Conservation (phyloP, 2,329 filamentous ascomycete genomes). For the Alternaria consortialis region DNA sequence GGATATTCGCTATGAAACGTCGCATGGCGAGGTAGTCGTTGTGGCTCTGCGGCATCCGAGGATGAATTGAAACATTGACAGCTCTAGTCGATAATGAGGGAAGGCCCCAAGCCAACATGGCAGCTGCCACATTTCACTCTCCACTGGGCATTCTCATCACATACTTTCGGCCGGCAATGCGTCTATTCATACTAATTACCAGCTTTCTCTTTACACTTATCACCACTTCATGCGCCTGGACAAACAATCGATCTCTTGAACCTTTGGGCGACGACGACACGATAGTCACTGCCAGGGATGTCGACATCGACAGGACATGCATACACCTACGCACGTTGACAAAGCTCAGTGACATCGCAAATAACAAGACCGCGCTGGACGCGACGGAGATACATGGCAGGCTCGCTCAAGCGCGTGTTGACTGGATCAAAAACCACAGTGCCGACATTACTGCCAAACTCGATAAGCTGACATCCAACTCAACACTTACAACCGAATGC, state of each 20-base stretch:
- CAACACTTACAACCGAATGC: slow-evolving; percentile 37
- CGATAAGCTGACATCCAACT: slow-evolving; percentile 30
- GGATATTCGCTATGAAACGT: slow-evolving; percentile 1
- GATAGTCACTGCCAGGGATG: neutral
- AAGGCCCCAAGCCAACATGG: neutral
- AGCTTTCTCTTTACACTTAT: neutral
- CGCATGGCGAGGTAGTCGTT: neutral
- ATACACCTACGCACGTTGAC: slow-evolving; percentile 32
- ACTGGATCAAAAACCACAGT: slow-evolving; percentile 29
- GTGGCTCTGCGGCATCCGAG: neutral
- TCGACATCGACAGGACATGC: slow-evolving; percentile 23
- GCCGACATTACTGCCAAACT: slow-evolving; percentile 33
- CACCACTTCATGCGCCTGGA: neutral
- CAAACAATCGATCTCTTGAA: neutral
- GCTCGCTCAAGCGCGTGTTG: neutral
- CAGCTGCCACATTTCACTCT: neutral
- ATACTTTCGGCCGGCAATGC: neutral
- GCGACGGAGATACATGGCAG: slow-evolving; percentile 32
- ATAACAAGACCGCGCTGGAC: slow-evolving; percentile 39
- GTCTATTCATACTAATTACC: neutral
- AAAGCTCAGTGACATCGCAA: slow-evolving; percentile 32
- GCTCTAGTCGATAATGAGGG: neutral
- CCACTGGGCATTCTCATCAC: neutral
- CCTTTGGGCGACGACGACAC: neutral
- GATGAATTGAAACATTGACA: slow-evolving; percentile 22